Evolutionary conservation across 148 eudicot species (phyloP).

Genomic region (Rhododendron mucronatum): DNA sequence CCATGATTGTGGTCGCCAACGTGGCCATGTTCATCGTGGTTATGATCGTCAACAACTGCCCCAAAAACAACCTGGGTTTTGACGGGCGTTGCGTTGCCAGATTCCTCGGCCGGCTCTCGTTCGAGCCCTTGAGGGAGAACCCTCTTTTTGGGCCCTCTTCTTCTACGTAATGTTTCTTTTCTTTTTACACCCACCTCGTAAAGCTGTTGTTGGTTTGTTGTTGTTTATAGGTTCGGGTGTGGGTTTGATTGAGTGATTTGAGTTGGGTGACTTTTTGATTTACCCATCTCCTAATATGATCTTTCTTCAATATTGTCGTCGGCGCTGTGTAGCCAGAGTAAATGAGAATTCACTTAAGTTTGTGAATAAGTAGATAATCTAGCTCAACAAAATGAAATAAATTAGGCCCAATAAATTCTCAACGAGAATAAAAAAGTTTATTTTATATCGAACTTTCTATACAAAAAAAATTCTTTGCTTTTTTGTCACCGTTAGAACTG

Average conservation of each 20-base stretch:
- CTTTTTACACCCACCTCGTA: background rate
- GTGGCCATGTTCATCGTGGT: slow-evolving; percentile 59
- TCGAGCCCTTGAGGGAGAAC: slow-evolving; percentile 69
- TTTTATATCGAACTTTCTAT: background rate
- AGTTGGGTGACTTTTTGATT: background rate
- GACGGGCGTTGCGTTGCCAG: slow-evolving; percentile 52
- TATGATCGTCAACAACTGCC: slow-evolving; percentile 83
- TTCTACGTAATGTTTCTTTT: slow-evolving; percentile 36
- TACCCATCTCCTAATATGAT: background rate
- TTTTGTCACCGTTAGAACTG: too few species aligned
- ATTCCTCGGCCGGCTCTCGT: slow-evolving; percentile 56
- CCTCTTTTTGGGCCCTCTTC: slow-evolving; percentile 91
- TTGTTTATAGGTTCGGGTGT: background rate
- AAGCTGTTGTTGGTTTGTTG: background rate
- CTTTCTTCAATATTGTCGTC: too few species aligned
- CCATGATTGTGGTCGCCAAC: slow-evolving; percentile 77
- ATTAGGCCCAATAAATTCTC: background rate
- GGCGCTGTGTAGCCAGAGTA: too few species aligned
- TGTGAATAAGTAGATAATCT: background rate
- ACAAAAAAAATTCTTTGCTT: background rate
- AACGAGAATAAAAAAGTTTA: background rate
- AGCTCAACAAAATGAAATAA: background rate
- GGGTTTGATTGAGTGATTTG: background rate
- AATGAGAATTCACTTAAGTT: too few species aligned
- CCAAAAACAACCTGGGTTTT: slow-evolving; percentile 39